Evolutionary conservation across 2,329 filamentous ascomycete genomes (phyloP).

Genomic region (Leptographium galeiforme): DNA sequence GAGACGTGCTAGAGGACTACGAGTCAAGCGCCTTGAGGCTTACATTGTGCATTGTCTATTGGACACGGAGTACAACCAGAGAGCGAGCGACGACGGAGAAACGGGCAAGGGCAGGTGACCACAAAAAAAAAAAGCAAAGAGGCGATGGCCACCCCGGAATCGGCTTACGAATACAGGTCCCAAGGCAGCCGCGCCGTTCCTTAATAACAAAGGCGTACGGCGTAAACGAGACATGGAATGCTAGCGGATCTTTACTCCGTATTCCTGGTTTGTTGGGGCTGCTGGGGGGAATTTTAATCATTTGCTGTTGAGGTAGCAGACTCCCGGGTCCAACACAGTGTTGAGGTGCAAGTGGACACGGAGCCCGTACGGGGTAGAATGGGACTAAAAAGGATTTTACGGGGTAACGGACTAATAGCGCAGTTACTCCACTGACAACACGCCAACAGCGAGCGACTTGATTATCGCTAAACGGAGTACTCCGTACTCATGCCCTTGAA

Average conservation of each 20-base stretch:
- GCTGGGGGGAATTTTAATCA: no score
- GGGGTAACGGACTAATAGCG: slow-evolving; percentile 3
- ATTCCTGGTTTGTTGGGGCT: no score
- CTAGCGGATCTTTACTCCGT: no score
- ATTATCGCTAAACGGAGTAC: no score
- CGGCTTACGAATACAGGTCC: neutral
- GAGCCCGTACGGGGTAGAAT: slow-evolving; percentile 6
- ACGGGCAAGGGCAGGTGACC: neutral
- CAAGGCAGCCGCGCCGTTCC: neutral
- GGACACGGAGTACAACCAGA: neutral
- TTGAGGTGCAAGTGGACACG: neutral
- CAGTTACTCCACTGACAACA: neutral
- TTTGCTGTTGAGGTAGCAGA: neutral
- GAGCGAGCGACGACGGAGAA: neutral
- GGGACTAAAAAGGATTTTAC: slow-evolving; percentile 4
- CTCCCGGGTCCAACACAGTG: neutral
- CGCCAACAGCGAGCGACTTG: no score
- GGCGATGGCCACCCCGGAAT: neutral
- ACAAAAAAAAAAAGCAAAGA: neutral
- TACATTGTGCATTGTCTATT: neutral
- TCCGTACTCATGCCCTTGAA: no score
- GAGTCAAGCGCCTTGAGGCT: neutral
- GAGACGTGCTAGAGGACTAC: neutral
- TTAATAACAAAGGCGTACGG: no score
- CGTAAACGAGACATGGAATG: no score